A percentile compares a stretch with the other conserved stretches of the same genome.
Conservation (phyloP, 108 stramenopile genomes). For the Cyclotella baltica region DNA sequence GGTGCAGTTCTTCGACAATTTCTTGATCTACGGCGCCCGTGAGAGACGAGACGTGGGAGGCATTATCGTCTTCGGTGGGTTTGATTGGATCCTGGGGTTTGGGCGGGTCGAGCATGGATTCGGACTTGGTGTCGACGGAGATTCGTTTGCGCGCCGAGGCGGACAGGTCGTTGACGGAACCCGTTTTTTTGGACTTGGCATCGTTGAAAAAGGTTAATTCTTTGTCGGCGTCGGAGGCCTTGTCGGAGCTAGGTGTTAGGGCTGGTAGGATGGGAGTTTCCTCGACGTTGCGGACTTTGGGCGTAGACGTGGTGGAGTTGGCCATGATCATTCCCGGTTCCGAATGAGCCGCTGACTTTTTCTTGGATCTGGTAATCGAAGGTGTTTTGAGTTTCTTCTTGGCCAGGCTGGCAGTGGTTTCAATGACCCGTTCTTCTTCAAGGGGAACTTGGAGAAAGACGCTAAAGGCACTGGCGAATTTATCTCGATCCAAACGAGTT, state of each 20-base stretch:
- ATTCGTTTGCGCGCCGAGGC: conserved; percentile 57
- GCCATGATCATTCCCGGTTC: conserved; percentile 29
- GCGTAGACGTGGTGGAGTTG: conserved; percentile 7
- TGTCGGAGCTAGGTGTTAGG: conserved; percentile 47
- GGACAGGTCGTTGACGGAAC: conserved; percentile 11
- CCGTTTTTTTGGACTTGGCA: background rate
- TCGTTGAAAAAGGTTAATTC: conserved; percentile 48
- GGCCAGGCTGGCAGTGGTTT: background rate
- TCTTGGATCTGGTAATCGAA: conserved; percentile 32
- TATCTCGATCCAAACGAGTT: conserved; percentile 84
- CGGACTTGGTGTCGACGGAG: conserved; percentile 31
- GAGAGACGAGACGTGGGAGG: conserved; percentile 79
- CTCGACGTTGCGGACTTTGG: conserved; percentile 15
- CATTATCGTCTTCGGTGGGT: conserved; percentile 50
- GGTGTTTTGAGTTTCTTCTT: conserved; percentile 48
- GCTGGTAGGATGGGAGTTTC: conserved; percentile 29
- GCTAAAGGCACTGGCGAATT: conserved; percentile 86
- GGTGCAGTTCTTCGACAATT: conserved; percentile 89
- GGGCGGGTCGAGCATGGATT: conserved; percentile 53
- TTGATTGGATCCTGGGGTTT: conserved; percentile 13
- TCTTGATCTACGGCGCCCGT: conserved; percentile 92
- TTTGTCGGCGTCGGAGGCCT: conserved; percentile 34
- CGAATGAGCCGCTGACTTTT: conserved; percentile 32
- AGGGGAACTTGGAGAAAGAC: conserved; percentile 78
- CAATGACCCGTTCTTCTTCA: conserved; percentile 37